phyloP scores from a whole-genome alignment of 768 basidiomycete genomes.

The Boletus eberwhitei region DNA sequence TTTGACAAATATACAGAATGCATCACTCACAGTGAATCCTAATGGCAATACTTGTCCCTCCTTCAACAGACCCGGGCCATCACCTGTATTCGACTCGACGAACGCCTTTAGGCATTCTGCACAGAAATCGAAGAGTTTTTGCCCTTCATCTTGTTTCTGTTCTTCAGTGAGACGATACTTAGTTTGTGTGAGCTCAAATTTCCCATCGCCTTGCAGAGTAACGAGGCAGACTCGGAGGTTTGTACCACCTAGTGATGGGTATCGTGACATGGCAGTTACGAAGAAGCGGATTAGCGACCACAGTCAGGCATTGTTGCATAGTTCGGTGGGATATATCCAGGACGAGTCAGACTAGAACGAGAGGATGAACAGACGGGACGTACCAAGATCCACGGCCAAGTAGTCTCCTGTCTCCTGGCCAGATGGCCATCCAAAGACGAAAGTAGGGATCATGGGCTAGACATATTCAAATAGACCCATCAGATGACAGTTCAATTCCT shows the following conservation, averaged over 20 bases:
- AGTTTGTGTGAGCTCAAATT: slow-evolving; percentile 96
- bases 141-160: slow-evolving; percentile 97
- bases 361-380: slow-evolving; percentile 24
- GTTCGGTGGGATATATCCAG: not conserved
- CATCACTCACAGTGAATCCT: slow-evolving; percentile 86
- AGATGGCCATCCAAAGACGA: slow-evolving; percentile 92
- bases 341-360: not conserved
- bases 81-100: slow-evolving; percentile 65
- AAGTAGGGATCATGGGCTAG: slow-evolving; percentile 96
- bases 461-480: slow-evolving; percentile 2
- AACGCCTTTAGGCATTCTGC: slow-evolving; percentile 91
- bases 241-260: slow-evolving; percentile 66
- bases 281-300: not conserved
- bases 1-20: not conserved
- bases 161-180: slow-evolving; percentile 97
- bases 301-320: not conserved
- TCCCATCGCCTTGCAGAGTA: slow-evolving; percentile 84
- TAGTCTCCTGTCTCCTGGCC: slow-evolving; percentile 87
- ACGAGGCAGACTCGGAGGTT: slow-evolving; percentile 99
- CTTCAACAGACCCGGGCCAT: slow-evolving; percentile 46
- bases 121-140: slow-evolving; percentile 95
- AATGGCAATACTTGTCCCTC: slow-evolving; percentile 67
- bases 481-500: slow-evolving; percentile 5
- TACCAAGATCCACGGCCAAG: slow-evolving; percentile 87
- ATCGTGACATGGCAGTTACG: not conserved